Evolutionary conservation across 2,329 filamentous ascomycete genomes (phyloP), one percentile per base, ranked within the genome.

Genomic region (Cercospora citrullina): DNA sequence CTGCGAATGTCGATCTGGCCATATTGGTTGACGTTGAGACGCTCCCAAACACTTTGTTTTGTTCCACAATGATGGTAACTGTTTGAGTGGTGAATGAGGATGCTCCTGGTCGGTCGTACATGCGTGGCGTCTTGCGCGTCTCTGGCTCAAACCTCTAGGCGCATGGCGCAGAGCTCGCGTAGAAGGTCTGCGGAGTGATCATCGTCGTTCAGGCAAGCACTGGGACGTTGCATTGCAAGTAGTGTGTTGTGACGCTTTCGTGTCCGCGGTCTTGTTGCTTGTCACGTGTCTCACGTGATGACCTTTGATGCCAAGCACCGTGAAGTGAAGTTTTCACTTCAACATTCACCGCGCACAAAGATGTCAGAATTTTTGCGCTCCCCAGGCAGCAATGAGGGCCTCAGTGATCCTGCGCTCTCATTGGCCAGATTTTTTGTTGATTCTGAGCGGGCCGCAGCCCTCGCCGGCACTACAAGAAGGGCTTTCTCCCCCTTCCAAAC

Each of bases 121-220:
- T 63, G 8, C 45, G 61, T 55, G 61, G 36, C 60, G 60, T 62
- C 42, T 62, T 63, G 42, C 42, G 23, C 31, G 55, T 55, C n/a
- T 39, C 45, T 12, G 5, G 45, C 10, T 48, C 31, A 26, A 48
- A 48, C 61, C 7, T 36, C 26, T 48, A 63, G 9, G 16, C 21
- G 18, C 45, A 30, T 55, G 16, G 45, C 45, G 28, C 12, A 2
- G 30, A 45, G 30, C n/a, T 55, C 28, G 45, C 26, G n/a, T 36
- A 21, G 9, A 26, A 39, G 28, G 26, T n/a, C 12, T 53, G 42
- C 45, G 14, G 39, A 14, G 16, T 28, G 3, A 3, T 16, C 5
- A n/a, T 3, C 3, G 55, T 36, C 55, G 3, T 12, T 36, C 48
- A 28, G 12, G 18, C 18, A 59, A 36, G 16, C 31, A 59, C 55